Base-by-base conservation (phyloP, 2,329 filamentous ascomycete species). In the Nothomitra cinnamomea region DNA sequence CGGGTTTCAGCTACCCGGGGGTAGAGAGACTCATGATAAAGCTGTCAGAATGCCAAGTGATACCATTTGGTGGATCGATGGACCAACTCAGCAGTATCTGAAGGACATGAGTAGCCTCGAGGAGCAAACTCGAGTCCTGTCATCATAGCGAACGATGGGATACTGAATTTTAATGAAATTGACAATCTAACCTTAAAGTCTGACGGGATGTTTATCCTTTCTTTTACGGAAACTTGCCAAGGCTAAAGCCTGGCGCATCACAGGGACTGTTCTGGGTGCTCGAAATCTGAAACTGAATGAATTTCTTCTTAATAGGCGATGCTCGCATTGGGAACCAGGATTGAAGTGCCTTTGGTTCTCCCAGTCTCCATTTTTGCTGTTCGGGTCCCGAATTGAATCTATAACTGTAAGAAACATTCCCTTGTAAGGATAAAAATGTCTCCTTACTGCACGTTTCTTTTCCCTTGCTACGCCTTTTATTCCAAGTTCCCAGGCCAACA, bases 321-420 rank as follows among this genome's bases (percentile, higher is more conserved):
- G 28, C 41, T n/a, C 47, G 38, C 40, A 42, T 54, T 41, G 32
- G 53, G 54, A 56, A 55, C 56, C 58, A 52, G 52, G 28, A 35
- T 35, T 24, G 45, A 49, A 2, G 85, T 87, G 0, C 85, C 85
- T 61, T 83, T 87, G 12, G 76, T 76, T 61, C 72, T 78, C 38
- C 72, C 68, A 48, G 62, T 68, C 63, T 87, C 82, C 80, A 90
- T 89, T 70, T 89, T 92, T 13, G 86, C 86, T 2, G 85, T 89
- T 59, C 85, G 73, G 2, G 86, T 80, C 13, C 86, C 86, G 62
- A 92, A 92, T 66, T 92, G 86, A 55, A 89, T 88, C 80, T 83
- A 19, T 17, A 15, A 22, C 15, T 6, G 25, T 54, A 45, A 48
- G 53, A 38, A 51, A 55, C 52, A 35, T 21, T 36, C 7, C 19